Evolutionary conservation across 2,329 filamentous ascomycete genomes (phyloP).

Genomic region (Endothia cerciana): DNA sequence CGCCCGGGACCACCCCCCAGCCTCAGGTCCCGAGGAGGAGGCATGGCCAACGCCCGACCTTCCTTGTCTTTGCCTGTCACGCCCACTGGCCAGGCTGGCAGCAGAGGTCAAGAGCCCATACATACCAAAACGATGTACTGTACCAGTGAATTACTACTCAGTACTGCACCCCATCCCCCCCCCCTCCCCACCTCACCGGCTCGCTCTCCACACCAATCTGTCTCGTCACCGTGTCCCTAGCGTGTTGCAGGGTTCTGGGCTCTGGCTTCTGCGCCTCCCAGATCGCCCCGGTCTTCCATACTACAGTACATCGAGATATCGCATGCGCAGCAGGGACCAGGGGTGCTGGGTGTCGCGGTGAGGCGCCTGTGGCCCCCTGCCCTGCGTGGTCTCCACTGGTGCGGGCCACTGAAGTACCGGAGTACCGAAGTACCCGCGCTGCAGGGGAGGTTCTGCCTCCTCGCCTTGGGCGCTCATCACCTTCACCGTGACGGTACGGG

Average conservation of each 20-base stretch:
- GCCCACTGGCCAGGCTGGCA: not conserved
- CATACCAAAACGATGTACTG: not conserved
- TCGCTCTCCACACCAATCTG: conserved; percentile 27
- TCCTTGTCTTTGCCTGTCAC: conserved; percentile 6
- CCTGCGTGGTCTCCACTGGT: conserved; percentile 5
- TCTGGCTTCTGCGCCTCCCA: conserved; percentile 26
- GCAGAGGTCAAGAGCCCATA: not conserved
- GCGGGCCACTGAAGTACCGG: not conserved
- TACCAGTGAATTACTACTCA: not conserved
- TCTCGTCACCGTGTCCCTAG: conserved; percentile 27
- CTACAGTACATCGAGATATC: conserved; percentile 23
- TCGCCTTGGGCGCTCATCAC: conserved; percentile 5
- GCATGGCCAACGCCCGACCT: conserved; percentile 12
- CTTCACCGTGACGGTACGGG: not conserved
- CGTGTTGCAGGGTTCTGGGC: conserved; percentile 26
- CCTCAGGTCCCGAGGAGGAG: conserved; percentile 17
- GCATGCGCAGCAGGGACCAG: conserved; percentile 26
- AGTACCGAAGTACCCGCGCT: not conserved
- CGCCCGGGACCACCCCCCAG: conserved; percentile 10
- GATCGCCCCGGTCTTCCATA: conserved; percentile 29
- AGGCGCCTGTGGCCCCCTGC: conserved; percentile 23
- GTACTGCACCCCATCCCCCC: not conserved
- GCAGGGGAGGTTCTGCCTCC: not conserved
- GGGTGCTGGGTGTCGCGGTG: conserved; percentile 22
- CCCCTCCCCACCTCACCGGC: conserved; percentile 21